Evolutionary conservation across 2,329 filamentous ascomycete species (phyloP).

Genomic region (Exophiala sp.): DNA sequence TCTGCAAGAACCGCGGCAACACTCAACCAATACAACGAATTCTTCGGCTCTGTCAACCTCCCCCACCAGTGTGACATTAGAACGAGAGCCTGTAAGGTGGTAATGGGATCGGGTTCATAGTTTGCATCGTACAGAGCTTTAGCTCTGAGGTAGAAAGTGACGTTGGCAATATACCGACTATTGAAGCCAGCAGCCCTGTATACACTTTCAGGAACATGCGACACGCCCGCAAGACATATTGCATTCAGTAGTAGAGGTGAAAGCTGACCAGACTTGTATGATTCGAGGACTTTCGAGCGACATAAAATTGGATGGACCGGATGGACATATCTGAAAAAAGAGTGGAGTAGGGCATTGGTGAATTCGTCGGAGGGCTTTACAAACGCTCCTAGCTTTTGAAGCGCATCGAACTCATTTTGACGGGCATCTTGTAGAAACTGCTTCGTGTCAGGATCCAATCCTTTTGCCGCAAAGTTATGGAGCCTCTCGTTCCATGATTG

Average conservation of each 20-base stretch:
- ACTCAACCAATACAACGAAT: slow-evolving; percentile 37
- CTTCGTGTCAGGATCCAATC: background rate
- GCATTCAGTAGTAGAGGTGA: background rate
- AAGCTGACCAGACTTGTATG: background rate
- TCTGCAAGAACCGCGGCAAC: slow-evolving; percentile 20
- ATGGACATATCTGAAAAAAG: background rate
- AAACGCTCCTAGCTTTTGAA: background rate
- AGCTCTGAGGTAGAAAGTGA: slow-evolving; percentile 28
- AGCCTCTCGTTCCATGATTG: background rate
- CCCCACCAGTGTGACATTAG: slow-evolving; percentile 28
- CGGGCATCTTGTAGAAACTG: background rate
- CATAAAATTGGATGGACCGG: background rate
- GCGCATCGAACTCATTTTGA: background rate
- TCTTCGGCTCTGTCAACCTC: slow-evolving; percentile 29
- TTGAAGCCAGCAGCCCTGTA: slow-evolving; percentile 12
- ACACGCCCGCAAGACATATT: background rate
- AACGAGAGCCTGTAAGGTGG: slow-evolving; percentile 24
- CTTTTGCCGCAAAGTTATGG: background rate
- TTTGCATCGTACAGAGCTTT: slow-evolving; percentile 29
- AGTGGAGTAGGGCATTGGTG: background rate
- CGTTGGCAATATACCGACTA: slow-evolving; percentile 26
- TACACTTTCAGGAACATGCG: slow-evolving; percentile 3
- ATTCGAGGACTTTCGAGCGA: background rate
- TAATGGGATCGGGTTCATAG: slow-evolving; percentile 27
- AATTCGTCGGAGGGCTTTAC: background rate